A percentile compares a stretch with the other conserved stretches of the same genome.
phyloP scores from a whole-genome alignment of 148 eudicot species.

The Mesembryanthemum crystallinum region DNA sequence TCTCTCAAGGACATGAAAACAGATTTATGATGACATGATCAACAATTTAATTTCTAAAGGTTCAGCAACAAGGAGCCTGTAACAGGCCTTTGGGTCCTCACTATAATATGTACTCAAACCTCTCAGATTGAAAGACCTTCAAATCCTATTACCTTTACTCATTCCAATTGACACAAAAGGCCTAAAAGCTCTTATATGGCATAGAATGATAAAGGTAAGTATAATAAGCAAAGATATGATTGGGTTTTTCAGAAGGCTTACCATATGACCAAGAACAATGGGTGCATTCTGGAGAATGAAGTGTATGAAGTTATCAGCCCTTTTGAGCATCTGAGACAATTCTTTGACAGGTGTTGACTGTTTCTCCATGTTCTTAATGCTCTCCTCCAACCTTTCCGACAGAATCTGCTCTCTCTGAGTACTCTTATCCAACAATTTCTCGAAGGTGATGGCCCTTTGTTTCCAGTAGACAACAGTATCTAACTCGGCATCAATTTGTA shows the following conservation, averaged over 20 bases:
- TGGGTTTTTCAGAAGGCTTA: slow-evolving; percentile 19
- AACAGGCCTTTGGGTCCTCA: neutral
- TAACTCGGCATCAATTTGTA: slow-evolving; percentile 63
- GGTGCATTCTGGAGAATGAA: slow-evolving; percentile 94
- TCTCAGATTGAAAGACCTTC: neutral
- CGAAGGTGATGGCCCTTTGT: slow-evolving; percentile 53
- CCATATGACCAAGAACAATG: slow-evolving; percentile 90
- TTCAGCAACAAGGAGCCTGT: neutral
- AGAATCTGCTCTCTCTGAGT: slow-evolving; percentile 58
- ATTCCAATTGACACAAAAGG: neutral
- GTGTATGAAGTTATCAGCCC: slow-evolving; percentile 90
- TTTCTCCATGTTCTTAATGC: slow-evolving; percentile 65
- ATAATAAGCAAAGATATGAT: slow-evolving; percentile 2
- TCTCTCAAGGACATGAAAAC: neutral
- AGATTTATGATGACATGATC: neutral
- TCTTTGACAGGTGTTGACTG: slow-evolving; percentile 88
- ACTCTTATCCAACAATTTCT: slow-evolving; percentile 68
- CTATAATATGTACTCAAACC: neutral
- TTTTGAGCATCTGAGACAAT: slow-evolving; percentile 67
- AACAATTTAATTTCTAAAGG: neutral
- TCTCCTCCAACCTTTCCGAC: slow-evolving; percentile 61
- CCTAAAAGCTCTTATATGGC: neutral
- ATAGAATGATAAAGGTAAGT: neutral
- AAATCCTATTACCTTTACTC: neutral
- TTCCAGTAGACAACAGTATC: slow-evolving; percentile 77